phyloP scores from a whole-genome alignment of 2,329 filamentous ascomycete species.

The Bipolaris oryzae region DNA sequence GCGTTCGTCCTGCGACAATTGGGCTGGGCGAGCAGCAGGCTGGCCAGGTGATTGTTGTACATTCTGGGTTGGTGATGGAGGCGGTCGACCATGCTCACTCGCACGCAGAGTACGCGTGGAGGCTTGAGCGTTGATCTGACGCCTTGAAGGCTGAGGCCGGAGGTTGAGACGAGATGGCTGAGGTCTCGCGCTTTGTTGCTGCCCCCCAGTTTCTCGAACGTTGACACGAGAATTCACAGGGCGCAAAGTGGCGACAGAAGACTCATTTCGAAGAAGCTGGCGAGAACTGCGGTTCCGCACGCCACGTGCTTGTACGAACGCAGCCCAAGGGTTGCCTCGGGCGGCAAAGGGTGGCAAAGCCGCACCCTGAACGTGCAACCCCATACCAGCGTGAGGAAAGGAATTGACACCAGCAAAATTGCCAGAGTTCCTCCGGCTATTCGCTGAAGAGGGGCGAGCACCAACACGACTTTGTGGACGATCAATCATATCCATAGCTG shows the following conservation, averaged over 20 bases:
- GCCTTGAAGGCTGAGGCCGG: constrained; percentile 45
- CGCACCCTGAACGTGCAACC: constrained; percentile 43
- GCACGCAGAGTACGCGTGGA: constrained; percentile 47
- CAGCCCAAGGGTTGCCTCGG: constrained; percentile 46
- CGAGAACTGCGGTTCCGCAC: constrained; percentile 39
- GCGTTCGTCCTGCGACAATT: constrained; percentile 44
- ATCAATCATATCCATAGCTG: constrained; percentile 45
- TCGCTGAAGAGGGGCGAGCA: constrained; percentile 44
- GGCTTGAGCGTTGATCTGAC: constrained; percentile 43
- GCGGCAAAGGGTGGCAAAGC: constrained; percentile 38
- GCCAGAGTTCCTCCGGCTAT: constrained; percentile 42
- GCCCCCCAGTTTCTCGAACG: constrained; percentile 38
- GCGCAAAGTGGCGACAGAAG: constrained; percentile 48
- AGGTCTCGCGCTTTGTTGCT: constrained; percentile 37
- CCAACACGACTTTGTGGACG: constrained; percentile 46
- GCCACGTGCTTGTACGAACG: constrained; percentile 41
- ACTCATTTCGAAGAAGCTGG: constrained; percentile 46
- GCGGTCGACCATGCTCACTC: constrained; percentile 41
- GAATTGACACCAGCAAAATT: constrained; percentile 41
- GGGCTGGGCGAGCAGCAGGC: constrained; percentile 30
- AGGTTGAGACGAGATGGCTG: constrained; percentile 47
- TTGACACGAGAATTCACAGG: constrained; percentile 43
- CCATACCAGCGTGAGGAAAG: constrained; percentile 40
- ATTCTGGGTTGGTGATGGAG: constrained; percentile 33
- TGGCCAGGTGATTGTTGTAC: constrained; percentile 22